Evolutionary conservation across 371 early-diverging fungal genomes (phyloP).

Genomic region (Mortierella sp.): DNA sequence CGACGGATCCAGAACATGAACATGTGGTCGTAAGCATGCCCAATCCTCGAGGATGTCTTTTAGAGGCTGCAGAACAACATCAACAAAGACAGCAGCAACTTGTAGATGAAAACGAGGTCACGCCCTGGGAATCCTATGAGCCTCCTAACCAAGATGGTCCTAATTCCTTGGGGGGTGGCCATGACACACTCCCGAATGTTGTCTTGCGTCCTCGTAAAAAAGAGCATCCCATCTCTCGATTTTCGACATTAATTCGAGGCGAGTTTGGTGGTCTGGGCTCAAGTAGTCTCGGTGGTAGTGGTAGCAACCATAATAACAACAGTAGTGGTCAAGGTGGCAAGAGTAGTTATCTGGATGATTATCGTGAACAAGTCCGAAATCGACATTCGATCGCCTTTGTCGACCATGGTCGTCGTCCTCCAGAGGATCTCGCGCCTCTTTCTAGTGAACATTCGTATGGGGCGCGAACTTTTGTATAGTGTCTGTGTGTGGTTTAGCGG

Average conservation of each 20-base stretch:
- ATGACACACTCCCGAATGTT: conserved; percentile 4
- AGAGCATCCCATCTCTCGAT: background rate
- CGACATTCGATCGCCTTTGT: background rate
- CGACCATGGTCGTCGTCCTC: no score
- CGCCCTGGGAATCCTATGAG: background rate
- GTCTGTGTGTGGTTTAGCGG: no score
- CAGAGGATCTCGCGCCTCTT: no score
- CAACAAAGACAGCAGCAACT: background rate
- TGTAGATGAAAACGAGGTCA: background rate
- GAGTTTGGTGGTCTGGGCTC: no score
- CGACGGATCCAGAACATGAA: conserved; percentile 3
- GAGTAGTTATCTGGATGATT: conserved; percentile 29
- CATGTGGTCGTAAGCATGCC: conserved; percentile 22
- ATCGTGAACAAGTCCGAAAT: conserved; percentile 12
- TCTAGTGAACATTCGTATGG: no score
- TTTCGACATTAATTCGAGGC: no score
- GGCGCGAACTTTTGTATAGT: no score
- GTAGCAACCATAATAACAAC: background rate
- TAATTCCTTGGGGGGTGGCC: background rate
- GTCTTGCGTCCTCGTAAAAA: background rate
- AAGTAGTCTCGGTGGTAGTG: background rate
- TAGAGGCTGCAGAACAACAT: conserved; percentile 15
- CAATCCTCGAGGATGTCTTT: conserved; percentile 23
- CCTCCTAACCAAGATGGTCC: background rate
- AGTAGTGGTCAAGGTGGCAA: background rate